These are phyloP conservation scores for Eragrostis curvula DNA, from an alignment of 176 grass and related monocot species.

Conservation along the genomic window DNA sequence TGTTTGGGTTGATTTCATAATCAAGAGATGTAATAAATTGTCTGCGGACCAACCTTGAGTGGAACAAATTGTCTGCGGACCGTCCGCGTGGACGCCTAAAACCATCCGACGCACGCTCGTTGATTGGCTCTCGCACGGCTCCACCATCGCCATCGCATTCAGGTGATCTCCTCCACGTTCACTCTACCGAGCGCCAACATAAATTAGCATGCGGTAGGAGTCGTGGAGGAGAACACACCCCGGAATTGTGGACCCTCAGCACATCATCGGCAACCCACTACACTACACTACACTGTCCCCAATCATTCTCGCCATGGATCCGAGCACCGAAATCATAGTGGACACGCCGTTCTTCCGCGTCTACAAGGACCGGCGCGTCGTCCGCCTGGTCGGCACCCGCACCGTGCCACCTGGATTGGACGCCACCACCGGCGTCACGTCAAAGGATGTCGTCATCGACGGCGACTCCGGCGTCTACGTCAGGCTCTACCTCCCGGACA, in stretches of 20 bases:
- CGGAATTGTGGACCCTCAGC: background rate
- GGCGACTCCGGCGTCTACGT: constrained; percentile 3
- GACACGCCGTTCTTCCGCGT: constrained; percentile 9
- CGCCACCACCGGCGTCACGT: constrained; percentile 11
- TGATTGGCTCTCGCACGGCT: too few relatives aligned
- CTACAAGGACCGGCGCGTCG: constrained; percentile 28
- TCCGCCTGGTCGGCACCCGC: background rate
- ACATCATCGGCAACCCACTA: background rate
- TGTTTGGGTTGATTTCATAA: too few relatives aligned
- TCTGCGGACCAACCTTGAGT: too few relatives aligned
- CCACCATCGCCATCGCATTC: too few relatives aligned
- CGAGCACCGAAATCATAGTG: constrained; percentile 5
- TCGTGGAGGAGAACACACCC: background rate
- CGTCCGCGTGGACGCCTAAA: too few relatives aligned
- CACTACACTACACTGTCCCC: background rate
- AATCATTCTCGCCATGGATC: constrained; percentile 1
- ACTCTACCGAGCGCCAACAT: background rate
- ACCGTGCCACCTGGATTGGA: background rate
- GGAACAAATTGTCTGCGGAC: too few relatives aligned
- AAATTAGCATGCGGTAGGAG: background rate
- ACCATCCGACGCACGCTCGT: too few relatives aligned
- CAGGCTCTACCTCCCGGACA: constrained; percentile 1
- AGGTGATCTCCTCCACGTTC: too few relatives aligned
- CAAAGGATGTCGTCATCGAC: constrained; percentile 25
- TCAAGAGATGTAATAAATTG: too few relatives aligned